Evolutionary conservation across 208 protist species (phyloP), one percentile per base, ranked within the genome.

Genomic region (Borovskyia barvae): DNA sequence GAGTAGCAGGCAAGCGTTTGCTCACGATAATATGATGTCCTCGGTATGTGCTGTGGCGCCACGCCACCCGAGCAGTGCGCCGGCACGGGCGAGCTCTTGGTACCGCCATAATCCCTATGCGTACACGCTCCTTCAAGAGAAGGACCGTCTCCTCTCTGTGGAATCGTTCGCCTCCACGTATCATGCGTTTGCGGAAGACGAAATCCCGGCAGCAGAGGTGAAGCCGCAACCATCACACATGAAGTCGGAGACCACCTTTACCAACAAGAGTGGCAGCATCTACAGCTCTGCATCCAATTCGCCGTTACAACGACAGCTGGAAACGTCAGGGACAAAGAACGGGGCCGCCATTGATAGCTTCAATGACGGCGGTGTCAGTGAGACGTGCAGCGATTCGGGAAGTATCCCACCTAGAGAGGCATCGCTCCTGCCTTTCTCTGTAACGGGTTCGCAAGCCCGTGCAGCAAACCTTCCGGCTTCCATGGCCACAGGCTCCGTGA

Each of bases 41-140:
- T 50, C 28, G 0, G 22, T 30, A 17, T 57, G 48, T 2, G 26
- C 32, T 14, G 28, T n/a, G 12, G 15, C 49, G 7, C 17, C 33
- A 17, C 22, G 35, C 20, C 53, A 51, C 40, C 6, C 35, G 2
- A 41, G 12, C n/a, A 33, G 33, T 19, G 5, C 25, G 33, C 25
- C 12, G 43, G n/a, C 42, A 41, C 29, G 28, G 37, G 36, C 46
- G n/a, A 14, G 19, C 47, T 52, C 42, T 32, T 29, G 40, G 22
- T 84, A 69, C 72, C 62, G 64, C 48, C 72, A 84, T 64, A 61
- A 85, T 48, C 74, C 75, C 12, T 85, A 85, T 48, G 69, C 73
- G 6, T 72, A 50, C 48, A 55, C 26, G 17, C 46, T 66, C 24
- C 41, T 85, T 7, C 22, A 47, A 26, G 66, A 55, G 28, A 45